phyloP scores from a whole-genome alignment of 352 stramenopile species.

The Pythium dissotocum region DNA sequence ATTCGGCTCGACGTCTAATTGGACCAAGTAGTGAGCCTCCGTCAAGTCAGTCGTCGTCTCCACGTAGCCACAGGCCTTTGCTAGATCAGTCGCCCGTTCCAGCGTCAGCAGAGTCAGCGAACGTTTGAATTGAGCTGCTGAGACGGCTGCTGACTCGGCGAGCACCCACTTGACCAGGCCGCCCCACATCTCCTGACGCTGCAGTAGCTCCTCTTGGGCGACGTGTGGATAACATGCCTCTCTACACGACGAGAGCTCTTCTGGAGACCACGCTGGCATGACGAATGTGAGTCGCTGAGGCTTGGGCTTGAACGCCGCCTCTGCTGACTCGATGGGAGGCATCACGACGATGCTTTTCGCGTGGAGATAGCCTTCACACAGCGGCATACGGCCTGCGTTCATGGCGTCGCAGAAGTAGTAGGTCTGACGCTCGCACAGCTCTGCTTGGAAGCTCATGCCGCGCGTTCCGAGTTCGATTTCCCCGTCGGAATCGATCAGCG shows the following conservation, averaged over 20 bases:
- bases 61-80: slow-evolving; percentile 23
- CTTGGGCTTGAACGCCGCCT: slow-evolving; percentile 3
- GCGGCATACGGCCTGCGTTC: background rate
- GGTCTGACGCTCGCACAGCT: slow-evolving; percentile 28
- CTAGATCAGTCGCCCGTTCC: slow-evolving; percentile 20
- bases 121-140: slow-evolving; percentile 28
- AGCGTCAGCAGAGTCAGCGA: slow-evolving; percentile 26
- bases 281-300: slow-evolving; percentile 22
- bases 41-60: slow-evolving; percentile 1
- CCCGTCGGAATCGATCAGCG: slow-evolving; percentile 29
- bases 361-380: slow-evolving; percentile 8
- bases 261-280: slow-evolving; percentile 42
- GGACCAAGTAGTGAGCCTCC: slow-evolving; percentile 30
- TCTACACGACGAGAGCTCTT: slow-evolving; percentile 39
- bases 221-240: slow-evolving; percentile 32
- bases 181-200: slow-evolving; percentile 40
- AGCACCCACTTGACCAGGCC: slow-evolving; percentile 33
- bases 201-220: slow-evolving; percentile 22
- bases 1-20: slow-evolving; percentile 36
- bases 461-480: slow-evolving; percentile 25
- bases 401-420: slow-evolving; percentile 38
- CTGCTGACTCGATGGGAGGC: background rate
- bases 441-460: slow-evolving; percentile 29
- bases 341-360: slow-evolving; percentile 33
- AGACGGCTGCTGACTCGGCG: slow-evolving; percentile 20